A percentile compares a stretch with the other conserved stretches of the same genome.
These are phyloP conservation scores for Suhomyces xylopsoci DNA, from an alignment of 805 yeast genomes.

Conservation along the genomic window DNA sequence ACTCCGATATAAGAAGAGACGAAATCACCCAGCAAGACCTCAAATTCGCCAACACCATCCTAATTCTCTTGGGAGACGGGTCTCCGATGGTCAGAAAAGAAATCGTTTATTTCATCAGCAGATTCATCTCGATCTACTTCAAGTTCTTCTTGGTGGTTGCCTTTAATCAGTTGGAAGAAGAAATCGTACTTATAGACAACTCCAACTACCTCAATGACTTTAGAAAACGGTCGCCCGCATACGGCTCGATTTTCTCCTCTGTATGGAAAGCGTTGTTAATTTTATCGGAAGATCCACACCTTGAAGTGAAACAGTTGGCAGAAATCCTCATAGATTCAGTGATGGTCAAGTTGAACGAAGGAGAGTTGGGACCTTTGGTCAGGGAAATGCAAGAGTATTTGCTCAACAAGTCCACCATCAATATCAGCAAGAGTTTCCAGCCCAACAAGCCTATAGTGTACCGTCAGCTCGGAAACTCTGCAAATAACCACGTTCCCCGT, in stretches of 20 bases:
- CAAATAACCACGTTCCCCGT: constrained; percentile 1
- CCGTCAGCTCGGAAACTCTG: constrained; percentile 21
- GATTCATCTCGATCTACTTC: constrained; percentile 64
- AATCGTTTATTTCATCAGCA: constrained; percentile 70
- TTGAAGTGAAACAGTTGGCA: constrained; percentile 72
- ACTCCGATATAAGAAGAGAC: constrained; percentile 33
- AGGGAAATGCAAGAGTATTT: constrained; percentile 63
- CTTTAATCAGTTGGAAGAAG: constrained; percentile 78
- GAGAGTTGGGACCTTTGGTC: constrained; percentile 64
- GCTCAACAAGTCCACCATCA: constrained; percentile 46
- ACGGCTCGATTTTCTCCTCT: constrained; percentile 81
- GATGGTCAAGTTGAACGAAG: constrained; percentile 57
- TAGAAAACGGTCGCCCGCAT: constrained; percentile 69
- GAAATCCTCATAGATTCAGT: constrained; percentile 73
- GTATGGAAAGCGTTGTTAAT: constrained; percentile 84
- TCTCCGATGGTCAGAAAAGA: constrained; percentile 87
- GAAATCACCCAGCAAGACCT: constrained; percentile 67
- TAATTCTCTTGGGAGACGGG: constrained; percentile 77
- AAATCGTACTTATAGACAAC: constrained; percentile 61
- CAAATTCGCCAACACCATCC: constrained; percentile 62
- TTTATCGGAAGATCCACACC: constrained; percentile 82
- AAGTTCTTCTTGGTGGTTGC: constrained; percentile 84
- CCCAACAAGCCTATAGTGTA: constrained; percentile 39
- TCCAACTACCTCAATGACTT: constrained; percentile 61
- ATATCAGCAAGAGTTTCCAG: constrained; percentile 37